Evolutionary conservation across 2,329 filamentous ascomycete genomes (phyloP).

Genomic region (Rutstroemia sp.): DNA sequence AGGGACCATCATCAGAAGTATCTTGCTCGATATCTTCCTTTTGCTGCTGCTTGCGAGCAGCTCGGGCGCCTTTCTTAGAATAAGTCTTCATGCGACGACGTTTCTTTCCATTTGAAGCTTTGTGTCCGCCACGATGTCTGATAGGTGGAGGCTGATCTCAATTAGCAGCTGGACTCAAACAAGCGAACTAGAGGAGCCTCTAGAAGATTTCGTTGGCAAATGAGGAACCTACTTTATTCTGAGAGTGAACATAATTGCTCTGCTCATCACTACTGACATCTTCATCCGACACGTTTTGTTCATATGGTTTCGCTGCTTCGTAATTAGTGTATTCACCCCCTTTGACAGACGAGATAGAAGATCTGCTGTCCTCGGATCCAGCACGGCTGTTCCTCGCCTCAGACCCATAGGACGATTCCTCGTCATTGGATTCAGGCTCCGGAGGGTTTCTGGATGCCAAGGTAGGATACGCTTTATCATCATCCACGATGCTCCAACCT

Average conservation of each 20-base stretch:
- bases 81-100: slow-evolving; percentile 31
- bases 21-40: slow-evolving; percentile 16
- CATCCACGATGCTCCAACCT: slow-evolving; percentile 58
- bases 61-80: slow-evolving; percentile 30
- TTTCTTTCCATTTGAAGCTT: slow-evolving; percentile 22
- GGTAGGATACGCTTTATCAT: slow-evolving; percentile 47
- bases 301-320: not conserved
- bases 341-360: too few species aligned
- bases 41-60: slow-evolving; percentile 13
- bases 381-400: slow-evolving; percentile 29
- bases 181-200: slow-evolving; percentile 29
- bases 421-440: slow-evolving; percentile 11
- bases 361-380: slow-evolving; percentile 33
- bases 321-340: too few species aligned
- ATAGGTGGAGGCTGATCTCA: too few species aligned
- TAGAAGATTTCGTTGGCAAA: not conserved
- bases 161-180: slow-evolving; percentile 12
- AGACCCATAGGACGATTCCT: slow-evolving; percentile 12
- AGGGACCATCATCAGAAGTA: slow-evolving; percentile 44
- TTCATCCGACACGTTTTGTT: too few species aligned
- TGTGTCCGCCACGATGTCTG: too few species aligned
- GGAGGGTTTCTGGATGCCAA: slow-evolving; percentile 39
- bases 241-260: not conserved
- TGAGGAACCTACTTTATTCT: not conserved
- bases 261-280: too few species aligned